Conservation (phyloP, 371 early-diverging fungal genomes). For the Apophysomyces sp. region DNA sequence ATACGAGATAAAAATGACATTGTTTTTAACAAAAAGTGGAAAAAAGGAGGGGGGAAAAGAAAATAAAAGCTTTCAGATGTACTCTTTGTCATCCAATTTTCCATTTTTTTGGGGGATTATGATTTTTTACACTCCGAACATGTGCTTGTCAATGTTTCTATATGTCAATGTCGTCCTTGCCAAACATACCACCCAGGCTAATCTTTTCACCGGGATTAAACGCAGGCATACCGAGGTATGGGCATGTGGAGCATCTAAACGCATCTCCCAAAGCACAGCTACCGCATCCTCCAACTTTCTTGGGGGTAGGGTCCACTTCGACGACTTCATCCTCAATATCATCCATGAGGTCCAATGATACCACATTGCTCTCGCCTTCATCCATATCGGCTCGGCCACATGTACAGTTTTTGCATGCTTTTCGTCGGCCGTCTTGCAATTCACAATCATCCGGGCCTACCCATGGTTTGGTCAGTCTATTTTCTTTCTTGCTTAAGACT, state of each 20-base stretch:
- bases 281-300: slow-evolving; percentile 58
- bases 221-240: slow-evolving; percentile 98
- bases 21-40: neutral
- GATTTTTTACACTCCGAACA: neutral
- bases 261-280: slow-evolving; percentile 99
- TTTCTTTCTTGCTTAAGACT: neutral
- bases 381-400: slow-evolving; percentile 91
- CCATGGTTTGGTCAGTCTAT: neutral
- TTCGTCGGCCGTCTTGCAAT: slow-evolving; percentile 70
- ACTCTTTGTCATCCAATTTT: neutral
- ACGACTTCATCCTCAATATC: slow-evolving; percentile 47
- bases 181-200: slow-evolving; percentile 65
- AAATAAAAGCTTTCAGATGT: neutral
- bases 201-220: slow-evolving; percentile 98
- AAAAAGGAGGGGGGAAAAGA: neutral
- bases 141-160: neutral
- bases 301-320: slow-evolving; percentile 58
- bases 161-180: slow-evolving; percentile 50
- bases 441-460: slow-evolving; percentile 69
- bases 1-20: neutral
- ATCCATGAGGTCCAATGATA: slow-evolving; percentile 65
- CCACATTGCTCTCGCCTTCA: slow-evolving; percentile 60
- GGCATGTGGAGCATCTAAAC: slow-evolving; percentile 98
- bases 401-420: slow-evolving; percentile 97
- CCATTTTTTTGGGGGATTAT: neutral